Evolutionary conservation across 2,329 filamentous ascomycete species (phyloP).

Genomic region (Colletotrichum paranaense): DNA sequence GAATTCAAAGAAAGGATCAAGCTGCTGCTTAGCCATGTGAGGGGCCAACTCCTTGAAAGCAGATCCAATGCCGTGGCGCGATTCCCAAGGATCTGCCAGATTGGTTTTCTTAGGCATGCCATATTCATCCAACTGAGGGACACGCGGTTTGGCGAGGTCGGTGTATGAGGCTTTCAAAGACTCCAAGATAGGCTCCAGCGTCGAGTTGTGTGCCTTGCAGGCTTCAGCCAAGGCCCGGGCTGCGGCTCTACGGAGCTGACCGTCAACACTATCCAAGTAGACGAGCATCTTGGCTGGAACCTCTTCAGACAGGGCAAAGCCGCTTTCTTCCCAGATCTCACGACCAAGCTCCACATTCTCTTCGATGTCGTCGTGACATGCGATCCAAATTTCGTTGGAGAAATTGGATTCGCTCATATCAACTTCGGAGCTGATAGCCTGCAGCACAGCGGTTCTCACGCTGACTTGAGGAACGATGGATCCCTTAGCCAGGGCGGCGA

Average conservation of each 20-base stretch:
- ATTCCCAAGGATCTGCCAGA: constrained; percentile 89
- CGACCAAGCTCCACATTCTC: constrained; percentile 87
- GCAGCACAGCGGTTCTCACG: constrained; percentile 86
- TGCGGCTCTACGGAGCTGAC: constrained; percentile 84
- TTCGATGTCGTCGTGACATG: constrained; percentile 88
- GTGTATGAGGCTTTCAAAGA: constrained; percentile 78
- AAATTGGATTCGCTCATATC: constrained; percentile 90
- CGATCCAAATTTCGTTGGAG: constrained; percentile 92
- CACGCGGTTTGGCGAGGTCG: constrained; percentile 83
- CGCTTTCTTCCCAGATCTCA: constrained; percentile 96
- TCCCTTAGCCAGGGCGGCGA: constrained; percentile 80
- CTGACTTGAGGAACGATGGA: constrained; percentile 81
- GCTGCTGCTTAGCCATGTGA: constrained; percentile 73
- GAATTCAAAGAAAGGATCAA: constrained; percentile 85
- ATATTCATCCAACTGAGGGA: constrained; percentile 88
- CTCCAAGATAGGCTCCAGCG: constrained; percentile 71
- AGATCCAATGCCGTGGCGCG: constrained; percentile 87
- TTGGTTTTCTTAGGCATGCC: constrained; percentile 95
- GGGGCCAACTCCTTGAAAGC: constrained; percentile 86
- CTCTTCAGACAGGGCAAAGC: constrained; percentile 74
- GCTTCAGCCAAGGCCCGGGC: constrained; percentile 84
- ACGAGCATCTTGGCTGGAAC: constrained; percentile 76
- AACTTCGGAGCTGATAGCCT: constrained; percentile 90
- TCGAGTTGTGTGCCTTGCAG: constrained; percentile 68
- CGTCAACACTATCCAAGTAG: constrained; percentile 84